Conservation (phyloP, 2,329 filamentous ascomycete genomes). For the Tolypocladium endophyticum region DNA sequence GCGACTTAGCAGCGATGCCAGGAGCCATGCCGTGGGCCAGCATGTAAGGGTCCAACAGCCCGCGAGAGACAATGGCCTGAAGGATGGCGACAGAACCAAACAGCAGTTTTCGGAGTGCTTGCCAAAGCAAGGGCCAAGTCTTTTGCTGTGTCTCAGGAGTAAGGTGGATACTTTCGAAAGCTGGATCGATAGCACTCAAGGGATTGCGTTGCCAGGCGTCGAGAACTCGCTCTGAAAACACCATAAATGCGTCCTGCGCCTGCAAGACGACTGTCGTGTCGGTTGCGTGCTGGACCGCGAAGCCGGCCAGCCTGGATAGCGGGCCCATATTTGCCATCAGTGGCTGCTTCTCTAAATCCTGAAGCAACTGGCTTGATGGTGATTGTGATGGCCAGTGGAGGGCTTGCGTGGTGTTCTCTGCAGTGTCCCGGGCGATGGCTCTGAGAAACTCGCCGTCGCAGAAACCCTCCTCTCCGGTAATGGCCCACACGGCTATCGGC, state of each 20-base stretch:
- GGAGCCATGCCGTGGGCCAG: constrained; percentile 40
- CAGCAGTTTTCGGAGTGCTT: constrained; percentile 61
- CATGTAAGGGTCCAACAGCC: constrained; percentile 39
- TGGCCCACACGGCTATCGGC: constrained; percentile 56
- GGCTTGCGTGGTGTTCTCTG: constrained; percentile 26
- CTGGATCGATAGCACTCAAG: constrained; percentile 60
- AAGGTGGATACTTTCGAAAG: constrained; percentile 53
- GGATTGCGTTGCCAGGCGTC: constrained; percentile 66
- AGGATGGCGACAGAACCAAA: constrained; percentile 67
- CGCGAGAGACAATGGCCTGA: constrained; percentile 61
- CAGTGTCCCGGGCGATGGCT: constrained; percentile 56
- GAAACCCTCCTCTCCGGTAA: constrained; percentile 64
- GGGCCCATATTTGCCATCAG: constrained; percentile 58
- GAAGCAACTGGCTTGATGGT: constrained; percentile 48
- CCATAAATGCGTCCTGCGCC: constrained; percentile 50
- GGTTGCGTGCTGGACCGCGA: constrained; percentile 46
- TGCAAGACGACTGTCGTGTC: constrained; percentile 34
- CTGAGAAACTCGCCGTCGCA: constrained; percentile 66
- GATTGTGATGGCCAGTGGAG: constrained; percentile 57
- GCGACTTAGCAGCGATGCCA: constrained; percentile 55
- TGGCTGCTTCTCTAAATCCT: constrained; percentile 47
- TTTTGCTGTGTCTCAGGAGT: constrained; percentile 53
- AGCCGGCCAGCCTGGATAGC: constrained; percentile 53
- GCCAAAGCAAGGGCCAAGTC: constrained; percentile 65
- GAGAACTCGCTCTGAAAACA: constrained; percentile 55